Percentiles rank a stretch among this genome's conserved stretches.
These are phyloP conservation scores for Cicer pinnatifidum DNA, from an alignment of 306 rosid genomes.

Conservation along the genomic window DNA sequence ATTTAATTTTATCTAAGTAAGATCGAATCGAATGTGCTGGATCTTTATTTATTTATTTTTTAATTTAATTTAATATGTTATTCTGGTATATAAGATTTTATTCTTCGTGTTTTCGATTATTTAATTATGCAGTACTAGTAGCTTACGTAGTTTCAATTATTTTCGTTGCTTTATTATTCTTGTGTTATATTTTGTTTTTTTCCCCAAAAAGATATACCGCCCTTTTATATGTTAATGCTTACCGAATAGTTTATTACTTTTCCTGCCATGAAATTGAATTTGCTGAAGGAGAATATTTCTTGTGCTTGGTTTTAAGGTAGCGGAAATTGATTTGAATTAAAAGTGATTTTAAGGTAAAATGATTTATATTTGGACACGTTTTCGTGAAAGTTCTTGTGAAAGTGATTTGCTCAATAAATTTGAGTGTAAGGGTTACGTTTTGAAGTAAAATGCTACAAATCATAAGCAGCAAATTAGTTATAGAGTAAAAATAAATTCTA, in stretches of 20 bases:
- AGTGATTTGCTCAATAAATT: too few relatives aligned
- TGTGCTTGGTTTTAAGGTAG: too few relatives aligned
- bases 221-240: not conserved
- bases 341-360: too few relatives aligned
- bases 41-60: not conserved
- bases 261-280: conserved; percentile 27
- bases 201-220: not conserved
- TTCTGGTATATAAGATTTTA: not conserved
- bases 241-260: not conserved
- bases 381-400: too few relatives aligned
- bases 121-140: not conserved
- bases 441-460: too few relatives aligned
- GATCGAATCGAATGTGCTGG: conserved; percentile 34
- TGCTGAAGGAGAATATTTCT: not conserved
- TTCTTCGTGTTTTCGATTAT: not conserved
- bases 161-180: conserved; percentile 8
- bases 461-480: too few relatives aligned
- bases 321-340: too few relatives aligned
- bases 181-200: not conserved
- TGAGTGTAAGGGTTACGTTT: too few relatives aligned
- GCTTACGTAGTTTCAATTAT: not conserved
- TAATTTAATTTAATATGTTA: not conserved
- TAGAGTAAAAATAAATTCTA: too few relatives aligned
- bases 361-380: too few relatives aligned
- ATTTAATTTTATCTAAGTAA: not conserved